phyloP scores from a whole-genome alignment of 345 rosid species.

The Kandelia obovata region DNA sequence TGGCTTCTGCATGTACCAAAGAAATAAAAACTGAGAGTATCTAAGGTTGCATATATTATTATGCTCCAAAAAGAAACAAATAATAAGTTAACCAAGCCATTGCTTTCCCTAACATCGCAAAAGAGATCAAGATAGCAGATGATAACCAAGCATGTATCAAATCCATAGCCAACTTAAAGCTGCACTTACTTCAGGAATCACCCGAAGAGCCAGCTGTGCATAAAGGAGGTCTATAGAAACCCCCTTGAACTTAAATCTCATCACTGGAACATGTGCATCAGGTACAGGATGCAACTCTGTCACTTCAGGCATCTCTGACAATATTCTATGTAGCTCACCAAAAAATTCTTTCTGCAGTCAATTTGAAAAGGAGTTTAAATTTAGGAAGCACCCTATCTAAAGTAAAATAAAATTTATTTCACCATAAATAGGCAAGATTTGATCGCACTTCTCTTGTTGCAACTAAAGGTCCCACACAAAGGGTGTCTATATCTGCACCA shows the following conservation, averaged over 20 bases:
- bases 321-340: constrained; percentile 77
- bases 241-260: constrained; percentile 83
- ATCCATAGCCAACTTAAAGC: constrained; percentile 7
- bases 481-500: constrained; percentile 96
- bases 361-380: constrained; percentile 20
- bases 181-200: constrained; percentile 85
- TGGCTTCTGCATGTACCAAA: too few relatives aligned
- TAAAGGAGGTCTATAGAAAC: constrained; percentile 95
- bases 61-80: not conserved
- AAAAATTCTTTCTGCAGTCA: constrained; percentile 82
- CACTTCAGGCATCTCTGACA: constrained; percentile 89
- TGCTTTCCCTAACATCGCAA: not conserved
- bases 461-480: constrained; percentile 92
- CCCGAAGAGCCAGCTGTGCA: constrained; percentile 87
- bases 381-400: constrained; percentile 16
- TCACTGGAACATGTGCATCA: constrained; percentile 95
- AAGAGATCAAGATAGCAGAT: not conserved
- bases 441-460: constrained; percentile 87
- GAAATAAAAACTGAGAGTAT: too few relatives aligned
- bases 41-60: too few relatives aligned
- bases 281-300: constrained; percentile 96
- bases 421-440: constrained; percentile 28
- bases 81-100: not conserved
- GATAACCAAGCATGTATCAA: not conserved
- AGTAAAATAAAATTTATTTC: constrained; percentile 13